Evolutionary conservation across 2,329 filamentous ascomycete species (phyloP), one percentile per base, ranked within the genome.

Genomic region (Aspergillaceae sp.): DNA sequence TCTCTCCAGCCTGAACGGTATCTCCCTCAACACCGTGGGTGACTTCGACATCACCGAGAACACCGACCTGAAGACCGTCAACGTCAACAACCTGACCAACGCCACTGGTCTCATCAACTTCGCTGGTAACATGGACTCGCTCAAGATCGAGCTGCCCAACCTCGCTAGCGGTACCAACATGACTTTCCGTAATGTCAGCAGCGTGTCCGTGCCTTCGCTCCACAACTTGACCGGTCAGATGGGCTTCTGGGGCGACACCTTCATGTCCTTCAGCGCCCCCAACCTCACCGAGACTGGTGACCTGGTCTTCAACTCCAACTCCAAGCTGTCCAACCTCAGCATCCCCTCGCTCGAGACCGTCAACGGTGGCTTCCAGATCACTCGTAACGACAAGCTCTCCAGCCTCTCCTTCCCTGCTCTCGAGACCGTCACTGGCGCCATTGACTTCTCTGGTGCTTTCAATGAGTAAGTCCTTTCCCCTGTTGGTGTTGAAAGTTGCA

Each of bases 41-140:
- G 76, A 73, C 55, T 79, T 98, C 65, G 75, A 86, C 67, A 84
- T 98, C 70, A 84, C 87, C 78, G 95, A 95, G 83, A 97, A 97
- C 81, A 74, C 73, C 51, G 83, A 84, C 64, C 77, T 98, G 58
- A 80, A 78, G 63, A 75, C 74, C 51, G 86, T 94, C 73, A 79
- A 80, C 63, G 68, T 73, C 55, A 86, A 89, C 68, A 79, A 85
- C 64, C 77, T 97, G 48, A 77, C 77, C 66, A 91, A 86, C 72
- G 79, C 95, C 59, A 84, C 78, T 54, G 75, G 78, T 47, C 68
- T 75, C 41, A 73, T 96, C 44, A 82, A 78, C 60, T 82, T 98
- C 64, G 80, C 82, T 58, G 82, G 84, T 74, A 98, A 98, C 76
- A 84, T 84, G 62, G 72, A 78, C 55, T 75, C 81, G 54, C 78